Base-by-base conservation (phyloP, 768 basidiomycete genomes). In the Suillus lakei region DNA sequence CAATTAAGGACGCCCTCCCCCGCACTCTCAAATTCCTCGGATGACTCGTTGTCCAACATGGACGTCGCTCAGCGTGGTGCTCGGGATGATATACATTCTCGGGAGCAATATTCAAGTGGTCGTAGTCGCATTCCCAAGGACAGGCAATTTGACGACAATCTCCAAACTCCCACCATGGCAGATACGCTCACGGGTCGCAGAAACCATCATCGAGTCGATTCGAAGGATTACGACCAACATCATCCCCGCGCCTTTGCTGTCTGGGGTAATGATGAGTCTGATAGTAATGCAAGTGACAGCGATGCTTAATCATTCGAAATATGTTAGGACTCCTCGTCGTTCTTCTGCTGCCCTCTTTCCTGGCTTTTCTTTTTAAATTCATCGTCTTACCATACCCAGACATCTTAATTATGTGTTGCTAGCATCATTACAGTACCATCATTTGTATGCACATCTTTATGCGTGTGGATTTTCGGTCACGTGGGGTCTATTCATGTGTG, bases 181-280 rank as follows among this genome's bases (percentile, higher is more conserved):
- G 83, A 78, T 64, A 66, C 59, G 60, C 55, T 28, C 23, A 38
- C 67, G 23, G 72, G 70, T 28, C 69, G 65, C 50, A 70, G 66
- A 44, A 58, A 32, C 3, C 39, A 64, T 59, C 70, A 70, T 2
- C 64, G 68, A 60, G 61, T n/a, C 5, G 66, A 41, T 46, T 53
- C 55, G 48, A 72, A 32, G 59, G 77, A 73, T 36, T 64, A 63
- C 32, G 73, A 75, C 23, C 72, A 71, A 41, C 73, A 76, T 32
- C 72, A 74, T 36, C 83, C 75, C 54, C 81, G 86, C 41, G 89
- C 91, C 9, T 95, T 95, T 71, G 93, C 94, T 23, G 91, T 92
- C 13, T 93, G 88, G 87, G 94, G 93, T 0, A 90, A 93, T 46
- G 93, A 95, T 72, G 93, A 95, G 76, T 94, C 91, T 63, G 93